These are phyloP conservation scores for Begonia loranthoides DNA, from an alignment of 306 rosid genomes.

Conservation along the genomic window DNA sequence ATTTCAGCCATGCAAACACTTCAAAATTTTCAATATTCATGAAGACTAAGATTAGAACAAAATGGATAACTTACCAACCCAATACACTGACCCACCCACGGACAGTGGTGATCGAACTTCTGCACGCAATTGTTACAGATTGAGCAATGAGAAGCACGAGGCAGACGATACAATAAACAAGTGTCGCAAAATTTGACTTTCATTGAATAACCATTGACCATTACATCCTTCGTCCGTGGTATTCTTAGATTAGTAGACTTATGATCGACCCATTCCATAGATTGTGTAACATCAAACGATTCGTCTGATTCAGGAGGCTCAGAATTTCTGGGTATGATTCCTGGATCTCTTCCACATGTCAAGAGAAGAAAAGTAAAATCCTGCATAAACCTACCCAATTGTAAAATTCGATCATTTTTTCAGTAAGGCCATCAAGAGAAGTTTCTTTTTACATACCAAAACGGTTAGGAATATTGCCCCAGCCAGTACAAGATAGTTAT, in stretches of 20 bases:
- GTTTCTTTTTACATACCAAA: constrained; percentile 57
- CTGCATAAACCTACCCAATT: constrained; percentile 29
- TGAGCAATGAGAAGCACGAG: constrained; percentile 92
- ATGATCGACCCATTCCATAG: constrained; percentile 54
- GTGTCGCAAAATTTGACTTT: constrained; percentile 90
- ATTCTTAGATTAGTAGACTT: constrained; percentile 33
- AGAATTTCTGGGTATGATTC: constrained; percentile 70
- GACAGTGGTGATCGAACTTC: constrained; percentile 95
- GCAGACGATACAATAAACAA: constrained; percentile 77
- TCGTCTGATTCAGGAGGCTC: constrained; percentile 49
- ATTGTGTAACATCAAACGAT: constrained; percentile 17
- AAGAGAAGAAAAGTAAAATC: constrained; percentile 63
- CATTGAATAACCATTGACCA: constrained; percentile 50
- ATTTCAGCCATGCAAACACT: background rate
- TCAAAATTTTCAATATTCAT: background rate
- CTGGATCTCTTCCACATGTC: constrained; percentile 92
- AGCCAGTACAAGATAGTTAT: constrained; percentile 30
- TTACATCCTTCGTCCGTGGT: constrained; percentile 59
- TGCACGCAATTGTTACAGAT: constrained; percentile 90
- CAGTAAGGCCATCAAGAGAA: constrained; percentile 12
- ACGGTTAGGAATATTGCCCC: constrained; percentile 59
- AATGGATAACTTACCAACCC: constrained; percentile 48
- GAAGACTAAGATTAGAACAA: background rate
- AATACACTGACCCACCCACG: constrained; percentile 98
- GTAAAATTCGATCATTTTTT: constrained; percentile 10